Base-by-base conservation (phyloP, 2,329 filamentous ascomycete genomes). In the Arachnopeziza araneosa region DNA sequence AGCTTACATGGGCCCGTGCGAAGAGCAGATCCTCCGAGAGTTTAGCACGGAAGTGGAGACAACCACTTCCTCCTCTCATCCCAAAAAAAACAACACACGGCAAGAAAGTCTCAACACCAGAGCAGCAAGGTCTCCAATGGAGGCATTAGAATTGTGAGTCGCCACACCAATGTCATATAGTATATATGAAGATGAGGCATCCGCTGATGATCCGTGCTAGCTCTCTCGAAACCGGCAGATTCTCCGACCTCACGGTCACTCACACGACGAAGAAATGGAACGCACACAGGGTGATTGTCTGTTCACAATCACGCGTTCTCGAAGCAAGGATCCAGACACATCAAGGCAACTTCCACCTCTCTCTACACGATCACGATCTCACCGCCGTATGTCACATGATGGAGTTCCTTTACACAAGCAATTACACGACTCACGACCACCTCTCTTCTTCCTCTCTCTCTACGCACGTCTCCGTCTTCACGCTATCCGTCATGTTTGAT, bases 251-350 rank as follows among this genome's bases (percentile, higher is more conserved):
- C 23, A 66, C 54, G 0, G 60, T 70, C 21, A 54, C 59, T 0
- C 67, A 69, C n/a, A 59, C 62, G 5, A n/a, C 54, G 1, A 60
- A 56, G 3, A 51, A 52, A 36, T 70, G 67, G 68, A 63, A 60
- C 24, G 65, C 67, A 1, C 68, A 69, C 52, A 67, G 65, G 54
- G 62, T 69, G 4, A 57, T 70, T 10, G 60, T 70, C 1, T 66
- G 62, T 24, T 63, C 65, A 1, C 67, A 70, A 57, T 69, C 67
- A 0, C 6, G 61, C 1, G 56, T 68, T 3, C 59, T 70, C 10
- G 66, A 64, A 52, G 52, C 59, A 1, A 60, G 58, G 57, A 66
- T 67, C 36, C 54, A 61, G 14, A 30, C 22, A 49, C 23, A 55
- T 4, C 24, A 54, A 14, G 48, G 57, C 50, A 22, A 10, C 12